These are phyloP conservation scores for Coemansia sp. DNA, from an alignment of 192 early-diverging fungal genomes.

Conservation along the genomic window DNA sequence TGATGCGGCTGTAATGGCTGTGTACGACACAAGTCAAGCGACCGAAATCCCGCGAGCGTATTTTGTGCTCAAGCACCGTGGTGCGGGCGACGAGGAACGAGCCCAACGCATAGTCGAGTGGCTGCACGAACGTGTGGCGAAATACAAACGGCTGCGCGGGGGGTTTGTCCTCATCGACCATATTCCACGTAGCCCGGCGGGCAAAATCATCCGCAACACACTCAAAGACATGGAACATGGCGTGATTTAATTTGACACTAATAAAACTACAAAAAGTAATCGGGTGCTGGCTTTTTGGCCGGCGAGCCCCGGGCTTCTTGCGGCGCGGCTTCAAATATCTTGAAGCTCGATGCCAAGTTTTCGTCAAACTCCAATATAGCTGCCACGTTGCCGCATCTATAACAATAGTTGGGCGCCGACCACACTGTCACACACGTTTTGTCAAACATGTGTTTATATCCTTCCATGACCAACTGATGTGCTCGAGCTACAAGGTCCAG, in stretches of 20 bases:
- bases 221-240: slow-evolving; percentile 54
- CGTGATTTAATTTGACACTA: background rate
- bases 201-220: slow-evolving; percentile 81
- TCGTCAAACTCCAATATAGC: slow-evolving; percentile 73
- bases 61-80: slow-evolving; percentile 59
- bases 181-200: slow-evolving; percentile 76
- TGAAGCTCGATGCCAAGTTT: slow-evolving; percentile 83
- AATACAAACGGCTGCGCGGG: slow-evolving; percentile 78
- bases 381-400: slow-evolving; percentile 97
- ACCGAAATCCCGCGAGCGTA: slow-evolving; percentile 80
- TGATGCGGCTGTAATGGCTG: slow-evolving; percentile 69
- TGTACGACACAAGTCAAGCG: slow-evolving; percentile 62
- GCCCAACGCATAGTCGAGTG: slow-evolving; percentile 57
- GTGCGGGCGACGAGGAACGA: slow-evolving; percentile 32
- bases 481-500: slow-evolving; percentile 91
- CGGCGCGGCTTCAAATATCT: slow-evolving; percentile 94
- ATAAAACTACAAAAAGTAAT: slow-evolving; percentile 83
- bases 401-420: slow-evolving; percentile 99
- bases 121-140: slow-evolving; percentile 63
- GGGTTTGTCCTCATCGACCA: slow-evolving; percentile 68
- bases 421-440: slow-evolving; percentile 96
- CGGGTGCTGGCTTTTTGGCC: slow-evolving; percentile 82
- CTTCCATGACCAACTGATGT: slow-evolving; percentile 98
- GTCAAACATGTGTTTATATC: slow-evolving; percentile 93
- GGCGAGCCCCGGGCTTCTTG: slow-evolving; percentile 79